These are phyloP conservation scores for Neopestalotiopsis sp. DNA, from an alignment of 2,329 filamentous ascomycete genomes.

Conservation along the genomic window DNA sequence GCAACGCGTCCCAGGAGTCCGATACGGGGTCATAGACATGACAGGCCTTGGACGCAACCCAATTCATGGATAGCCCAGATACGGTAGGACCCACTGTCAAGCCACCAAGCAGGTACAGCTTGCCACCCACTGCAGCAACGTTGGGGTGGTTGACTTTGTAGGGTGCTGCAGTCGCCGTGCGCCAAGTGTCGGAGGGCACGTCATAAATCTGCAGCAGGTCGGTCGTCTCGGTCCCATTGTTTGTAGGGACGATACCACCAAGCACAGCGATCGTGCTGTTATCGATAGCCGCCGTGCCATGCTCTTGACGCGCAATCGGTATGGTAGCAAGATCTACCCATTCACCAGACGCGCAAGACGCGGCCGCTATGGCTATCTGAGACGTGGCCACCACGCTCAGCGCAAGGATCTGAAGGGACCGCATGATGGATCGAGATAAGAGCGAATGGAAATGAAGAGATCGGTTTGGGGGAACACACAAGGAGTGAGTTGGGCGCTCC, in stretches of 20 bases:
- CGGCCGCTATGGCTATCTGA: neutral
- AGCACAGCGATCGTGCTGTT: neutral
- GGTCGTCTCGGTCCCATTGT: neutral
- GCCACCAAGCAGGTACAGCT: slow-evolving; percentile 44
- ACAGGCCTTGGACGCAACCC: slow-evolving; percentile 23
- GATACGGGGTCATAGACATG: slow-evolving; percentile 37
- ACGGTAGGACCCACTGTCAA: slow-evolving; percentile 31
- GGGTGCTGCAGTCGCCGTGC: slow-evolving; percentile 25
- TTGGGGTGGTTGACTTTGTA: slow-evolving; percentile 45
- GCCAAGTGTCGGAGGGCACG: slow-evolving; percentile 33
- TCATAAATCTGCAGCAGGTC: neutral
- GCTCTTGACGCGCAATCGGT: neutral
- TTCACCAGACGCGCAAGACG: neutral
- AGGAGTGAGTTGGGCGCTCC: too few species aligned
- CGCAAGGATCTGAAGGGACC: neutral
- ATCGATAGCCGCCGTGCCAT: neutral
- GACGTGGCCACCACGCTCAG: neutral
- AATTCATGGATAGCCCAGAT: slow-evolving; percentile 15
- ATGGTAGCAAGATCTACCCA: neutral
- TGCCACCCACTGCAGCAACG: slow-evolving; percentile 39
- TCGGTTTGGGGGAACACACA: too few species aligned
- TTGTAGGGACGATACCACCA: neutral
- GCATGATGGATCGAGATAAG: neutral
- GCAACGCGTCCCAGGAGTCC: slow-evolving; percentile 35
- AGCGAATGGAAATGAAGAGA: too few species aligned